A percentile compares a stretch with the other conserved stretches of the same genome.
phyloP scores from a whole-genome alignment of 2,329 filamentous ascomycete species.

The Penicillium hordei region DNA sequence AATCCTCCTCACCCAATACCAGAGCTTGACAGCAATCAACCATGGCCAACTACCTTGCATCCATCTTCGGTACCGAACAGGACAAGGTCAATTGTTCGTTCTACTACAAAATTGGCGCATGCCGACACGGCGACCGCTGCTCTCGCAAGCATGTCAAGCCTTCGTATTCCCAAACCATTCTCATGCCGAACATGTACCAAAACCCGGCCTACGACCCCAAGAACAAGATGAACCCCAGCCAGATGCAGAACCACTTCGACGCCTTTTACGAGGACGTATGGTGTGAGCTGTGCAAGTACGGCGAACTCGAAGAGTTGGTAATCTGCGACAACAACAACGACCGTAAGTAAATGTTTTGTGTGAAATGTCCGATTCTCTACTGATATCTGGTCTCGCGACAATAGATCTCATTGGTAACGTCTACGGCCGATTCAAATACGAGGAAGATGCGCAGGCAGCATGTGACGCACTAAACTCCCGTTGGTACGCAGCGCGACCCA shows the following conservation, averaged over 20 bases:
- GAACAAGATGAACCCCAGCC: constrained; percentile 92
- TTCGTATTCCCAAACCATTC: constrained; percentile 94
- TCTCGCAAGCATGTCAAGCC: constrained; percentile 99
- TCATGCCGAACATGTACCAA: constrained; percentile 98
- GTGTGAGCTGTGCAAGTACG: constrained; percentile 99
- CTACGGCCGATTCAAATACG: constrained; percentile 99
- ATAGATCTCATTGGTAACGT: constrained; percentile 95
- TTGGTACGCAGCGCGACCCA: constrained; percentile 95
- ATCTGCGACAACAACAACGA: constrained; percentile 99
- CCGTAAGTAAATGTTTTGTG: constrained; percentile 57
- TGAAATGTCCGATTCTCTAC: background rate
- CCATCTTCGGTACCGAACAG: constrained; percentile 99
- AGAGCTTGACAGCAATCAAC: constrained; percentile 18
- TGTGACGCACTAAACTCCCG: constrained; percentile 91
- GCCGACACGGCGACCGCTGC: constrained; percentile 96
- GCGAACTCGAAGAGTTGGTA: constrained; percentile 94
- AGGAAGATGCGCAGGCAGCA: constrained; percentile 89
- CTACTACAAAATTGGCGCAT: constrained; percentile 99
- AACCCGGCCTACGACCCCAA: constrained; percentile 97
- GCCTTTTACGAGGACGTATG: constrained; percentile 99
- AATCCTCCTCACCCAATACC: background rate
- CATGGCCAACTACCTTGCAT: constrained; percentile 98
- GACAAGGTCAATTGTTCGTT: constrained; percentile 99
- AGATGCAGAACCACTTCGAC: constrained; percentile 99
- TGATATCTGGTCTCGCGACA: constrained; percentile 14